Evolutionary conservation across 495 filamentous ascomycete species (phyloP), one percentile per base, ranked within the genome.

Genomic region (Recurvomyces mirabilis): DNA sequence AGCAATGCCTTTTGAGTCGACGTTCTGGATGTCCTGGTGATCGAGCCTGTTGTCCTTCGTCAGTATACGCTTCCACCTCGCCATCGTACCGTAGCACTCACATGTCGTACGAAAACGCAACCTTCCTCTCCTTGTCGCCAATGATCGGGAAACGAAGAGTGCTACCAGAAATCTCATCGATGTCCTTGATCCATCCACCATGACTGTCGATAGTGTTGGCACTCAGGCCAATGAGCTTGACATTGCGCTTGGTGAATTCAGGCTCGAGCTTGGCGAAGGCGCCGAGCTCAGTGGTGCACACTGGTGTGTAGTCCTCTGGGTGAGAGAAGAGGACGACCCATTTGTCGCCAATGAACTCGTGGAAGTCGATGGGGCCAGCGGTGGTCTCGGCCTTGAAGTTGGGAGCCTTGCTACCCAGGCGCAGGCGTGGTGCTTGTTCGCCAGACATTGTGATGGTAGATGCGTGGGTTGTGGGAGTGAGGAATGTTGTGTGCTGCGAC

Each of bases 61-160:
- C 15, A 42, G 39, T 23, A 24, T 40, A 23, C 3, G 21, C 23
- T 11, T 4, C 2, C 12, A 11, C 7, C 7, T 29, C 11, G 38
- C 9, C 22, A 18, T 20, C 13, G 9, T 10, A 13, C 32, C 30
- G 1, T 11, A n/a, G 4, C n/a, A 64, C 79, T 68, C 63, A 85
- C 91, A 96, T 98, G 71, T 98, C 91, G 63, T 94, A 98, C 47
- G 75, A 65, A 62, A 79, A 84, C 55, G 91, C 86, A 34, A 98
- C 75, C 72, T 94, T 83, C 56, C 93, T 76, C 62, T 91, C 76
- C 71, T 94, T 93, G 71, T 96, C 93, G 57, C 85, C 87, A 59
- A 98, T 91, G 68, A 98, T 95, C 60, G 93, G 78, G 62, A 82
- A 82, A 35, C 72, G 42, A 14, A 80, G 62, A 38, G 65, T 60